phyloP scores from a whole-genome alignment of 2,329 filamentous ascomycete genomes.

The Epichloe hybrida region DNA sequence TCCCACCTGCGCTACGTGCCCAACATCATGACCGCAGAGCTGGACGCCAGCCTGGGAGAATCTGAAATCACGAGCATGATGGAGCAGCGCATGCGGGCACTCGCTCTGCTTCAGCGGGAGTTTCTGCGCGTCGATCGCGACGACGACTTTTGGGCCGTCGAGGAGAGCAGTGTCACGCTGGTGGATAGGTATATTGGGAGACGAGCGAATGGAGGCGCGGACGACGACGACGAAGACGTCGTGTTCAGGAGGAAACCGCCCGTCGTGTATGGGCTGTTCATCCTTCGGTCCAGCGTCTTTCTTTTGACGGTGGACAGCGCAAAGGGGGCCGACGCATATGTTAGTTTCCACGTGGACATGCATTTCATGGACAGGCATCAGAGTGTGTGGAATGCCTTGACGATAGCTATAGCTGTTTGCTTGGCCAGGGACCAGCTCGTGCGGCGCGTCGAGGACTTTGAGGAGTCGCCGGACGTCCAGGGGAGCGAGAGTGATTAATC shows the following conservation, averaged over 20 bases:
- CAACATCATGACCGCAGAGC: constrained; percentile 24
- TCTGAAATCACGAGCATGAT: constrained; percentile 22
- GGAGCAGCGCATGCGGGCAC: constrained; percentile 20
- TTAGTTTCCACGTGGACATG: constrained; percentile 30
- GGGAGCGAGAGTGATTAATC: constrained; percentile 27
- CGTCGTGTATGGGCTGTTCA: constrained; percentile 30
- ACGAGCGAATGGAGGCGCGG: neutral
- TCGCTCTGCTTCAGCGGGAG: constrained; percentile 24
- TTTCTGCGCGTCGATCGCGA: constrained; percentile 17
- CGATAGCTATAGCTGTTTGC: constrained; percentile 26
- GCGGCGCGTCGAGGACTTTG: constrained; percentile 21
- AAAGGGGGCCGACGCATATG: constrained; percentile 20
- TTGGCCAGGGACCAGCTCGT: constrained; percentile 27
- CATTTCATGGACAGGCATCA: constrained; percentile 26
- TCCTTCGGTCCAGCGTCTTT: constrained; percentile 25
- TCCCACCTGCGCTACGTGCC: constrained; percentile 20
- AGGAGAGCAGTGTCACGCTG: neutral
- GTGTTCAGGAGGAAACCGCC: constrained; percentile 21
- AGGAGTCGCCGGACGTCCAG: constrained; percentile 13
- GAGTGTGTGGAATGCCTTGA: constrained; percentile 32
- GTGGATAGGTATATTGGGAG: constrained; percentile 5
- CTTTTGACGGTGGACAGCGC: constrained; percentile 27
- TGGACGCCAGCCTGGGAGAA: constrained; percentile 18
- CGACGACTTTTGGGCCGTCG: constrained; percentile 19
- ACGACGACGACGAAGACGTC: constrained; percentile 1